These are phyloP conservation scores for Leccinum pallidistipes DNA, from an alignment of 1,284 basidiomycete species.

Conservation along the genomic window DNA sequence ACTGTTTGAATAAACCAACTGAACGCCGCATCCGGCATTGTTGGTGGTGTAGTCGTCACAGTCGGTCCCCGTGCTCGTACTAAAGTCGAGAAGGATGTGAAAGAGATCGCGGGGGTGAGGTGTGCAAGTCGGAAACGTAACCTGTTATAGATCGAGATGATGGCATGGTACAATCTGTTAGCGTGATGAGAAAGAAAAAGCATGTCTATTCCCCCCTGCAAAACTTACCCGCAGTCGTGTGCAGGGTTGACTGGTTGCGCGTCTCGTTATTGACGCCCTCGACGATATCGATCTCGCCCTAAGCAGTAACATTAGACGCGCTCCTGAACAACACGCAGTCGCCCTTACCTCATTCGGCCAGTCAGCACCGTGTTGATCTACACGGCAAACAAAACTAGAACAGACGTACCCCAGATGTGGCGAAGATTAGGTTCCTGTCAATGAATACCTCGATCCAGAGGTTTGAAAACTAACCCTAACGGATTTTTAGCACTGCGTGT, in stretches of 20 bases:
- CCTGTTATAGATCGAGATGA: conserved; percentile 47
- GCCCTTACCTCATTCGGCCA: conserved; percentile 18
- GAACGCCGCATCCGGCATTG: conserved; percentile 68
- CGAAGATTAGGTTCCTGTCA: conserved; percentile 1
- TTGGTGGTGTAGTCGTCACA: conserved; percentile 56
- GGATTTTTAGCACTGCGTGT: background rate
- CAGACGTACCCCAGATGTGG: conserved; percentile 15
- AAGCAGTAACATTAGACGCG: background rate
- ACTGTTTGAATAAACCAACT: conserved; percentile 42
- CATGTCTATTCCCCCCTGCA: background rate
- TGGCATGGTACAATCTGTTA: conserved; percentile 62
- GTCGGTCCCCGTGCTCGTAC: conserved; percentile 40
- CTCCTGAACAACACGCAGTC: background rate
- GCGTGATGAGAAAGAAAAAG: background rate
- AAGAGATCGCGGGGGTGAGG: background rate
- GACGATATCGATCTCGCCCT: conserved; percentile 65
- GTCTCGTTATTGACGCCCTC: conserved; percentile 64
- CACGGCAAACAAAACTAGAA: background rate
- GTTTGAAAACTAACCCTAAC: conserved; percentile 20
- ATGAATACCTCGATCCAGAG: background rate
- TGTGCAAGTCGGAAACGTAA: conserved; percentile 33
- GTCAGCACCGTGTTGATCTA: conserved; percentile 10
- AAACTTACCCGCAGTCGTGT: conserved; percentile 45
- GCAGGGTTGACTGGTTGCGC: conserved; percentile 61
- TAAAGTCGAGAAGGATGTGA: conserved; percentile 20